Percentiles rank a stretch among this genome's conserved stretches.
phyloP scores from a whole-genome alignment of 2,329 filamentous ascomycete genomes.

The Fusarium sp. region DNA sequence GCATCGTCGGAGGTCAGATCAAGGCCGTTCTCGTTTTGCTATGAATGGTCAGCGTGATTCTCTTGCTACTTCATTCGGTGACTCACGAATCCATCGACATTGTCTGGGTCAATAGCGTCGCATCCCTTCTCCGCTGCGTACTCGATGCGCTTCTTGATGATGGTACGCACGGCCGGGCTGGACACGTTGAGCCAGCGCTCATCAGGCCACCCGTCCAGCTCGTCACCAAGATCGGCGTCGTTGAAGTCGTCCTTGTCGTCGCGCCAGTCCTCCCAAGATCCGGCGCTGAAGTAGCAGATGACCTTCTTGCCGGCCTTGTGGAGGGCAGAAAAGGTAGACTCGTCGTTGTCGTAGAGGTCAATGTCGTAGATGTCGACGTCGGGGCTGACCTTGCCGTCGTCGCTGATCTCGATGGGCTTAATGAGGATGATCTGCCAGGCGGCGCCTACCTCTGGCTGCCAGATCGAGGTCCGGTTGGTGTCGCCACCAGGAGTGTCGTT shows the following conservation, averaged over 20 bases:
- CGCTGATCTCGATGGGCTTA: constrained; percentile 57
- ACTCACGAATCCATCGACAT: constrained; percentile 73
- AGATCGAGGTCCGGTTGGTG: constrained; percentile 49
- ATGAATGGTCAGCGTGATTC: background rate
- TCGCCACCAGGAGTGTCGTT: constrained; percentile 25
- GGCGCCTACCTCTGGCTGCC: constrained; percentile 64
- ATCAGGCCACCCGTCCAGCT: constrained; percentile 72
- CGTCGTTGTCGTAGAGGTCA: constrained; percentile 66
- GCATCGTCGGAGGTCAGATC: constrained; percentile 67
- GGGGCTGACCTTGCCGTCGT: constrained; percentile 51
- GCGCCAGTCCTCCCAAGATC: constrained; percentile 74
- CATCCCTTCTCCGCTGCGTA: constrained; percentile 73
- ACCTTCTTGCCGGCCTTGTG: constrained; percentile 69
- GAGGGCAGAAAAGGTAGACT: constrained; percentile 63
- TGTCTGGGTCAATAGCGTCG: constrained; percentile 78
- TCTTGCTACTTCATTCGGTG: no score
- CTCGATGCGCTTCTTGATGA: constrained; percentile 72
- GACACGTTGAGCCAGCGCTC: constrained; percentile 75
- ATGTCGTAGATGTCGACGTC: constrained; percentile 64
- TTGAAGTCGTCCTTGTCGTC: constrained; percentile 68
- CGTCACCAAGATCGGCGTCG: constrained; percentile 66
- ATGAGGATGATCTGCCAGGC: constrained; percentile 73
- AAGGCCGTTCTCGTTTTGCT: constrained; percentile 72
- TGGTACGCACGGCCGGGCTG: constrained; percentile 67
- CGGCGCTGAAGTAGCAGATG: constrained; percentile 82